A percentile compares a stretch with the other conserved stretches of the same genome.
These are phyloP conservation scores for Poronia punctata DNA, from an alignment of 495 filamentous ascomycete species.

Conservation along the genomic window DNA sequence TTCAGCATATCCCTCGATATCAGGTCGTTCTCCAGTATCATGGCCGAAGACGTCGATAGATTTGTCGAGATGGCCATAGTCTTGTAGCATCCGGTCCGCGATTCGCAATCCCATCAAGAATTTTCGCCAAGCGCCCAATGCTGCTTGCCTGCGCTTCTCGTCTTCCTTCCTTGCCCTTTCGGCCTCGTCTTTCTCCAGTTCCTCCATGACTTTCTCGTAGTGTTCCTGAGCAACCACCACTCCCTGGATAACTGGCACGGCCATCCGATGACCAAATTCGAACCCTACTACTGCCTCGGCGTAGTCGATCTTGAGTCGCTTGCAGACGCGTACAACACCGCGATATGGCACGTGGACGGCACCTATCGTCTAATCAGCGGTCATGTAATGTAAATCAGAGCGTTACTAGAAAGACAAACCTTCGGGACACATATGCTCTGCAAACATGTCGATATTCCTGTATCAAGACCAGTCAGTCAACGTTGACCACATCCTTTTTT, in stretches of 20 bases:
- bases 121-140: conserved; percentile 75
- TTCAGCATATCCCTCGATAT: conserved; percentile 2
- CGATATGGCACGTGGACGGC: conserved; percentile 77
- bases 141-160: conserved; percentile 68
- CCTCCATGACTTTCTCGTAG: conserved; percentile 65
- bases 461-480: too few relatives aligned
- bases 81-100: conserved; percentile 65
- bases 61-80: conserved; percentile 58
- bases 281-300: conserved; percentile 96
- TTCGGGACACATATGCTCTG: conserved; percentile 80
- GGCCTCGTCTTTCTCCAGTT: conserved; percentile 73
- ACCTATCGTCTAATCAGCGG: too few relatives aligned
- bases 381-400: not conserved
- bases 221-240: conserved; percentile 82
- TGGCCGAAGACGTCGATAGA: conserved; percentile 35
- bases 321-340: conserved; percentile 72
- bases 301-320: conserved; percentile 75
- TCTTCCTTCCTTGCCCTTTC: conserved; percentile 74
- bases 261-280: conserved; percentile 89
- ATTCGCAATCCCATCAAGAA: conserved; percentile 81
- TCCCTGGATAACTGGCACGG: conserved; percentile 83
- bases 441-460: conserved; percentile 89
- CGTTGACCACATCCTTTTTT: too few relatives aligned
- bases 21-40: conserved; percentile 15
- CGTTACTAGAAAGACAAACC: conserved; percentile 30